phyloP scores from a whole-genome alignment of 768 basidiomycete genomes.

The Flagelloscypha sp. region DNA sequence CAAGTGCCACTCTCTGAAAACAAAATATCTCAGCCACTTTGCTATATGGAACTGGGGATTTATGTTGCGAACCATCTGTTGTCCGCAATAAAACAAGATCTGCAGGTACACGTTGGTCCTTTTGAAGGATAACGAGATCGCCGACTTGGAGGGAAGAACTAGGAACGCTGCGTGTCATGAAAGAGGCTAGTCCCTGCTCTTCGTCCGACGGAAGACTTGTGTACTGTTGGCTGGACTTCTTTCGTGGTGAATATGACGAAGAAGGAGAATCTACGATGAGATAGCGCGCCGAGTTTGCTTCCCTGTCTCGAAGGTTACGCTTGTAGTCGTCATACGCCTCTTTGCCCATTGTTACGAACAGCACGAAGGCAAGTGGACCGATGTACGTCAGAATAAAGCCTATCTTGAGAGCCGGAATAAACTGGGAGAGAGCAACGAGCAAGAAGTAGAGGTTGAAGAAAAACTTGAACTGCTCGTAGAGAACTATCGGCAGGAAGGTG shows the following conservation, averaged over 20 bases:
- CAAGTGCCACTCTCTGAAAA: no score
- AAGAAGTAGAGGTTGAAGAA: slow-evolving; percentile 99
- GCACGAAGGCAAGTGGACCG: slow-evolving; percentile 91
- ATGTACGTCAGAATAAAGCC: slow-evolving; percentile 95
- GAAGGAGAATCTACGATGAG: slow-evolving; percentile 61
- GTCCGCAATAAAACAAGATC: slow-evolving; percentile 88
- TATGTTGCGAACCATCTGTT: slow-evolving; percentile 74
- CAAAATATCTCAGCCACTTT: no score
- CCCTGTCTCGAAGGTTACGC: slow-evolving; percentile 82
- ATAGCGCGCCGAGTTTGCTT: slow-evolving; percentile 93
- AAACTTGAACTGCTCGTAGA: slow-evolving; percentile 99
- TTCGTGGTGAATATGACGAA: no score
- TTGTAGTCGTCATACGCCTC: slow-evolving; percentile 99
- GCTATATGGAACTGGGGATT: no score
- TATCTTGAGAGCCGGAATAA: slow-evolving; percentile 92
- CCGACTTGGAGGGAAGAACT: slow-evolving; percentile 86
- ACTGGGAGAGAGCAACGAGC: slow-evolving; percentile 92
- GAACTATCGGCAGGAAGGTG: slow-evolving; percentile 94
- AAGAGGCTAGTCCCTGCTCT: slow-evolving; percentile 38
- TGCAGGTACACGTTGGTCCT: slow-evolving; percentile 95
- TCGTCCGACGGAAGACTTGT: slow-evolving; percentile 25
- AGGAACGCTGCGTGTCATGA: slow-evolving; percentile 68
- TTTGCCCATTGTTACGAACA: slow-evolving; percentile 94
- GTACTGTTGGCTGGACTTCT: no score
- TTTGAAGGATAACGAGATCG: slow-evolving; percentile 85